Conservation (phyloP, 208 protist species). For the Porcisia deanei region DNA sequence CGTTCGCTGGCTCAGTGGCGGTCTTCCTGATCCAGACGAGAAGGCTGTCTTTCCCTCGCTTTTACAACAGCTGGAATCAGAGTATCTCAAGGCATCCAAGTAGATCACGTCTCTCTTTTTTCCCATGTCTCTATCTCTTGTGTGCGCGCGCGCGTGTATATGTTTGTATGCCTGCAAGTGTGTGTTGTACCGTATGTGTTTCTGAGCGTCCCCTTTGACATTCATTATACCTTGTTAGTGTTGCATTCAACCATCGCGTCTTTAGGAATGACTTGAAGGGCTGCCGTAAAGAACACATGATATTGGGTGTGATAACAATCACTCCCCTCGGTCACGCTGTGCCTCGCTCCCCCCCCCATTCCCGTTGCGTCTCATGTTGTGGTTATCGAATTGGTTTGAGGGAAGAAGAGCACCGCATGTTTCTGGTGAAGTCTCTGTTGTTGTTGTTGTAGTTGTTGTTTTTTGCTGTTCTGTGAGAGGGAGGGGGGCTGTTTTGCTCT, state of each 20-base stretch:
- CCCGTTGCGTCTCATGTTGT: neutral
- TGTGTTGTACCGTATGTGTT: neutral
- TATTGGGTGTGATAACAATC: neutral
- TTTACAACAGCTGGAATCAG: conserved; percentile 70
- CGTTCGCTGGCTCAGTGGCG: conserved; percentile 79
- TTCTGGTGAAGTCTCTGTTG: neutral
- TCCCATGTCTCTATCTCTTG: neutral
- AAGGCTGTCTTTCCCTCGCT: conserved; percentile 57
- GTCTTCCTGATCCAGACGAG: conserved; percentile 82
- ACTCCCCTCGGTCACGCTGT: neutral
- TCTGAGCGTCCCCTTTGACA: neutral
- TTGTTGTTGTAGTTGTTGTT: neutral
- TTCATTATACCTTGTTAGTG: neutral
- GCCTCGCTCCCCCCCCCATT: neutral
- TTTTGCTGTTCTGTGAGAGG: no score
- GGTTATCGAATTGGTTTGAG: neutral
- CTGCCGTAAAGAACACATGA: no score
- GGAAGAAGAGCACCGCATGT: neutral
- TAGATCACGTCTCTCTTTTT: conserved; percentile 4
- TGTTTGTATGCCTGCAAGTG: neutral
- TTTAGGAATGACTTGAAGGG: no score
- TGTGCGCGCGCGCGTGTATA: neutral
- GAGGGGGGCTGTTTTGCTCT: neutral
- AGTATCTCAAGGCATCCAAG: conserved; percentile 61
- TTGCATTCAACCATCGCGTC: no score